Evolutionary conservation across 768 basidiomycete species (phyloP).

Genomic region (Suillus plorans): DNA sequence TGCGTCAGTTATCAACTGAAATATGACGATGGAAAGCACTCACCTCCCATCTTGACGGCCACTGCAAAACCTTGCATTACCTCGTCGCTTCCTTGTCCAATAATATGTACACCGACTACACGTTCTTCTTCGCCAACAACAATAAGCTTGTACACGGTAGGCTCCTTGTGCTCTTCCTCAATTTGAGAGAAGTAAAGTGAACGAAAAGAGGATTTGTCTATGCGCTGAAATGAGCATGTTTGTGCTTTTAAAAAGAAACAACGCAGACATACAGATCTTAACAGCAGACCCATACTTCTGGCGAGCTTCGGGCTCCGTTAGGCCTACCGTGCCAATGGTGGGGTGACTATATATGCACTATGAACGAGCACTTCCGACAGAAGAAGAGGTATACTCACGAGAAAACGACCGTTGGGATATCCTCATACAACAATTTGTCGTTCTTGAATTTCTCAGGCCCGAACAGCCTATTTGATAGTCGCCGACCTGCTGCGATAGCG

Average conservation of each 20-base stretch:
- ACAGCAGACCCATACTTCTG: constrained; percentile 85
- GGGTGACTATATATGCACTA: constrained; percentile 64
- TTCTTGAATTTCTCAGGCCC: constrained; percentile 83
- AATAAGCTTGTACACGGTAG: constrained; percentile 91
- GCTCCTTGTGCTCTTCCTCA: constrained; percentile 88
- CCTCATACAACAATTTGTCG: constrained; percentile 83
- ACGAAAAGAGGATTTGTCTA: constrained; percentile 80
- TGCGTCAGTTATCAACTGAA: not conserved
- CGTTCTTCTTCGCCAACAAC: constrained; percentile 87
- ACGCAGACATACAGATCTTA: constrained; percentile 76
- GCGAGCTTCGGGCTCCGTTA: constrained; percentile 90
- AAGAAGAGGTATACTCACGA: constrained; percentile 58
- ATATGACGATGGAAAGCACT: constrained; percentile 16
- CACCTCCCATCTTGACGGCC: constrained; percentile 94
- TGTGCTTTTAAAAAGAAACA: constrained; percentile 3
- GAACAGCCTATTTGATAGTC: constrained; percentile 87
- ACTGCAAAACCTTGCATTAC: constrained; percentile 94
- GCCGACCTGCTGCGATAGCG: constrained; percentile 92
- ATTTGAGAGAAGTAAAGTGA: constrained; percentile 93
- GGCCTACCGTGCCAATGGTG: constrained; percentile 91
- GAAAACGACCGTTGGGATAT: constrained; percentile 96
- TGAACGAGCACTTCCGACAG: constrained; percentile 6
- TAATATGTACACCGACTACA: constrained; percentile 93
- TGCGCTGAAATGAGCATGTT: constrained; percentile 5
- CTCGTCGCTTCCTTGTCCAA: constrained; percentile 92